Evolutionary conservation across 306 rosid species (phyloP).

Genomic region (Castanospermum australe): DNA sequence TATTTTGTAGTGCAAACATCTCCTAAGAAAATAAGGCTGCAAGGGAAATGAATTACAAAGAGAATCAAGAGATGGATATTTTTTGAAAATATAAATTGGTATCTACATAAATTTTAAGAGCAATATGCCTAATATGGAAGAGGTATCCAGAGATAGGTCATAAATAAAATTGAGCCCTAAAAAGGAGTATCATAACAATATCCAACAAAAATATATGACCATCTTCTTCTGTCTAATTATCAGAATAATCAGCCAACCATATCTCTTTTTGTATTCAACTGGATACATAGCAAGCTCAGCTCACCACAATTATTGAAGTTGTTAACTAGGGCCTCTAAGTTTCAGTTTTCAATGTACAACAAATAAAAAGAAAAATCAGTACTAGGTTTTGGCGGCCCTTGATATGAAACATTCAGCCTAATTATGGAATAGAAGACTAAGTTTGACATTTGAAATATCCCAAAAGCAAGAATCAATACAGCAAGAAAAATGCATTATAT

Average conservation of each 20-base stretch:
- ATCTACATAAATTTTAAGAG: background rate
- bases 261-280: background rate
- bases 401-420: background rate
- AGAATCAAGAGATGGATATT: background rate
- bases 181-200: background rate
- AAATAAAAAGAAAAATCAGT: background rate
- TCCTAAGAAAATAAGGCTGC: constrained; percentile 84
- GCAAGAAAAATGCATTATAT: constrained; percentile 12
- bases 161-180: background rate
- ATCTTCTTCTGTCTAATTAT: background rate
- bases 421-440: background rate
- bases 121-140: constrained; percentile 12
- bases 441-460: background rate
- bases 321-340: background rate
- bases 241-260: background rate
- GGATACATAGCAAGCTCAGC: constrained; percentile 5
- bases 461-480: constrained; percentile 4
- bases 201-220: background rate
- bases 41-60: constrained; percentile 35
- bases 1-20: constrained; percentile 83
- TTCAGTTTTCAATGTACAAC: background rate
- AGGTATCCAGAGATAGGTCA: background rate
- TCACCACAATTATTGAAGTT: background rate
- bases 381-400: background rate
- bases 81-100: background rate